Conservation (phyloP, 192 early-diverging fungal genomes). For the Coemansia sp. region DNA sequence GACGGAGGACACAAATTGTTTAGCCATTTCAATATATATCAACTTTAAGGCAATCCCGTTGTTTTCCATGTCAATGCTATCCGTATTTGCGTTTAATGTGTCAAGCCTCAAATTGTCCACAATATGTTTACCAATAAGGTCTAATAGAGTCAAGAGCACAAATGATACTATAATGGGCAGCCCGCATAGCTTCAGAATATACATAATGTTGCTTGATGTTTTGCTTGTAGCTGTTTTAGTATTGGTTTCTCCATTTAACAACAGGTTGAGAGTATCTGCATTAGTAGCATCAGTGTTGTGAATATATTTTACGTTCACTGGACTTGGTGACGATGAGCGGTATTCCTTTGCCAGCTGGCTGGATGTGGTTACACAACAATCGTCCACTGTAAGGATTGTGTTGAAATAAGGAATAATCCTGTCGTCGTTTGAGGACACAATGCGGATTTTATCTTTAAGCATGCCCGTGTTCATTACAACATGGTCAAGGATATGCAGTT, state of each 20-base stretch:
- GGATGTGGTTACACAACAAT: conserved; percentile 42
- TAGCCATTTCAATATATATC: conserved; percentile 24
- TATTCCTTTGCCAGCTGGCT: background rate
- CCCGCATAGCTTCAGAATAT: conserved; percentile 24
- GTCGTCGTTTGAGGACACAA: conserved; percentile 79
- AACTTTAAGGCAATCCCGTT: conserved; percentile 8
- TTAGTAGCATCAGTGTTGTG: background rate
- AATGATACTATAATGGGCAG: conserved; percentile 9
- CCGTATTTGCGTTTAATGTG: conserved; percentile 13
- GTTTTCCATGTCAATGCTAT: background rate
- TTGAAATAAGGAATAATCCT: conserved; percentile 71
- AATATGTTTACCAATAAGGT: conserved; percentile 17
- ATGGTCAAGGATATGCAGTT: conserved; percentile 59
- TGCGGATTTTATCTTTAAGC: conserved; percentile 66
- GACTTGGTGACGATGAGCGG: background rate
- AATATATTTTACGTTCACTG: background rate
- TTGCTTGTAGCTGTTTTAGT: conserved; percentile 3
- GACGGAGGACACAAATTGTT: background rate
- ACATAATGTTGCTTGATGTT: conserved; percentile 24
- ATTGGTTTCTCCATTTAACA: background rate
- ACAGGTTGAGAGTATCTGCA: background rate
- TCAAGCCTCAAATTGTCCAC: conserved; percentile 15
- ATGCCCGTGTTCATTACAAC: conserved; percentile 48
- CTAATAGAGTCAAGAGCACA: conserved; percentile 13
- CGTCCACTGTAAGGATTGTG: conserved; percentile 65